Conservation (phyloP, 164 flowering plant genomes). For the Liriodendron chinense region DNA sequence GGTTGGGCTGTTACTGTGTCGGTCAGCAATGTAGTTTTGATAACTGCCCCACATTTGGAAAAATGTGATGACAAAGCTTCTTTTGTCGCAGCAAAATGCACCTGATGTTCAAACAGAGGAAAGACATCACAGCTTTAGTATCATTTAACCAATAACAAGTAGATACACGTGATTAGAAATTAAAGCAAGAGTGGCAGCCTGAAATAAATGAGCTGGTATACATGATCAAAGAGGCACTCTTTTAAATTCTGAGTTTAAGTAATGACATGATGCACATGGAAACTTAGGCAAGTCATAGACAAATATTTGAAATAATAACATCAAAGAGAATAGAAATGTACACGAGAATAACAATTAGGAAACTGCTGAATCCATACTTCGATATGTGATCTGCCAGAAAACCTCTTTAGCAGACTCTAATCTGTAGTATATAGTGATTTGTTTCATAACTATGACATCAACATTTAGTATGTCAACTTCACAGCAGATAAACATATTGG, state of each 20-base stretch:
- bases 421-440: background rate
- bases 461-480: background rate
- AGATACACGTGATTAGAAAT: background rate
- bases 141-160: background rate
- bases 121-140: constrained; percentile 5
- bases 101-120: constrained; percentile 28
- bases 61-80: constrained; percentile 35
- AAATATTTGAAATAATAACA: too few species aligned
- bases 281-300: background rate
- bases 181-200: background rate
- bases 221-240: background rate
- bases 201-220: background rate
- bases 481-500: background rate
- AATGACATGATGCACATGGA: background rate
- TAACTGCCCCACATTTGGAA: constrained; percentile 33
- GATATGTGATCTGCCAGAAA: background rate
- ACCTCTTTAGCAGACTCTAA: background rate
- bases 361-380: background rate
- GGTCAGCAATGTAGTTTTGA: constrained; percentile 22
- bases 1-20: constrained; percentile 28
- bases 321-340: background rate
- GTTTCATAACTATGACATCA: background rate
- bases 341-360: background rate
- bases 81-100: constrained; percentile 39
- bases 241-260: background rate